phyloP scores from a whole-genome alignment of 2,329 filamentous ascomycete genomes.

The Trichoderma sp. region DNA sequence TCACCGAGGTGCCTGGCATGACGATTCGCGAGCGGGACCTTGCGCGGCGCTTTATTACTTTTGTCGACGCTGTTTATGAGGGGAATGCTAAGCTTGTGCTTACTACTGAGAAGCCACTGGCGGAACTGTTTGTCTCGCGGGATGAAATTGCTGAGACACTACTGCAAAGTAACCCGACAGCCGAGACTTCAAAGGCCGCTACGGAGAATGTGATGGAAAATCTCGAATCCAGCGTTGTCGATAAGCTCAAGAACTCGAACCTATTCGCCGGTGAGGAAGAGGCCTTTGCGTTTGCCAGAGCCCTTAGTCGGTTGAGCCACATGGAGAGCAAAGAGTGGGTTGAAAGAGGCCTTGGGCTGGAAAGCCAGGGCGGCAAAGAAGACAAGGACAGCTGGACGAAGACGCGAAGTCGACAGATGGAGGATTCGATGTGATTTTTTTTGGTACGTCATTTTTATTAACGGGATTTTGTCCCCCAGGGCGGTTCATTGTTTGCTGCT shows the following conservation, averaged over 20 bases:
- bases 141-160: conserved; percentile 64
- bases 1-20: conserved; percentile 93
- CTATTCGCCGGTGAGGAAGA: conserved; percentile 96
- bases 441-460: background rate
- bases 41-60: conserved; percentile 92
- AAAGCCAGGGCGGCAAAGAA: conserved; percentile 63
- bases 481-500: background rate
- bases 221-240: conserved; percentile 79
- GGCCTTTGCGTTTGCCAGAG: conserved; percentile 91
- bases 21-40: conserved; percentile 82
- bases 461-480: background rate
- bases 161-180: conserved; percentile 49
- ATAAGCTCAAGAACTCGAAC: conserved; percentile 78
- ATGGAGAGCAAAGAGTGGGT: conserved; percentile 98
- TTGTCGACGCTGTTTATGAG: conserved; percentile 96
- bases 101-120: conserved; percentile 82
- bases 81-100: conserved; percentile 90
- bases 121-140: conserved; percentile 80
- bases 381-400: conserved; percentile 67
- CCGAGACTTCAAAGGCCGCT: conserved; percentile 56
- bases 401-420: conserved; percentile 66
- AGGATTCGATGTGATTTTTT: conserved; percentile 60
- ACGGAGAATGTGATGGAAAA: conserved; percentile 87
- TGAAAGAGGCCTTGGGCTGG: conserved; percentile 72
- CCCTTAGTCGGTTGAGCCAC: conserved; percentile 78